Base-by-base conservation (phyloP, 257 asterid genomes). In the Ligustrum vulgare region DNA sequence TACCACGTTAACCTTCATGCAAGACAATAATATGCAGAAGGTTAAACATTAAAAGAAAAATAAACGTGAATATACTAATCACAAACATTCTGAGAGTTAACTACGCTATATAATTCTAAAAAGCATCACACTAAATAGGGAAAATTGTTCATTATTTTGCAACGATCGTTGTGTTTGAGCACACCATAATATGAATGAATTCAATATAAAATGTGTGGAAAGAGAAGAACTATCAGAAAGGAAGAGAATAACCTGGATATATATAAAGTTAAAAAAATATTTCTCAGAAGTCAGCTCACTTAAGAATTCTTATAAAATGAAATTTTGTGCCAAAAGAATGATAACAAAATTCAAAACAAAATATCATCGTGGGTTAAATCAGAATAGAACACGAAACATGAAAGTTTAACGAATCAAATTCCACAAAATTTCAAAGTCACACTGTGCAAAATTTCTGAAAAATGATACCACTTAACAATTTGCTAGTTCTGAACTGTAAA, bases 151-250 rank as follows among this genome's bases (percentile, higher is more conserved):
- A 20, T 49, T 25, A 86, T 95, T 95, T 81, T 93, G 94, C 81
- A 95, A 80, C 2, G 98, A 95, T 77, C 99, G 87, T 80, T 95
- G 99, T 73, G 98, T 93, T 82, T 95, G 98, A 69, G 98, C 98
- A 51, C 97, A 98, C 97, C 98, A 93, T 84, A 95, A 85, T 84
- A 97, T 95, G 88, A 77, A 62, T 51, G 31, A 64, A 76, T 63
- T 62, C 33, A 58, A 4, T 34, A 23, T 75, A 34, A 67, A 66
- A 11, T 37, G 35, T 9, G 1, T 8, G 32, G n/a, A n/a, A 69
- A 69, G 32, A 39, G 54, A 18, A 37, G 54, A 34, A 68, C 6
- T 20, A 3, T 43, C 2, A n/a, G 39, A 56, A 51, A 73, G 64
- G 58, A 78, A 39, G 23, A 69, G 70, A 41, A 18, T 31, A 45